Conservation (phyloP, 2,329 filamentous ascomycete genomes). For the Alternaria sp. region DNA sequence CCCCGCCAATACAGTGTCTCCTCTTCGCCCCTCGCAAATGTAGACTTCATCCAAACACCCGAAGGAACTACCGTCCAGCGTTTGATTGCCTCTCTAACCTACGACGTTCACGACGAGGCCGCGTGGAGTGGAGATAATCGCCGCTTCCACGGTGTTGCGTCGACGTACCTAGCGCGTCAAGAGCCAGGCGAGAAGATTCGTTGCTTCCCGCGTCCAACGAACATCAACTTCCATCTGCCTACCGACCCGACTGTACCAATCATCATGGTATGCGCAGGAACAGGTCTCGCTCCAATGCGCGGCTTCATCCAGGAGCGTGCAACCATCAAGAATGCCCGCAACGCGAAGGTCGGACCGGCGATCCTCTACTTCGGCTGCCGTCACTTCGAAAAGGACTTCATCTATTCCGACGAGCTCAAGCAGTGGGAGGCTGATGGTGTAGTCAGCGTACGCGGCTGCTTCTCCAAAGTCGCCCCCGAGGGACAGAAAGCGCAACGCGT, state of each 20-base stretch:
- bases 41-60: slow-evolving; percentile 18
- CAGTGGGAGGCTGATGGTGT: slow-evolving; percentile 11
- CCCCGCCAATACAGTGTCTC: slow-evolving; percentile 59
- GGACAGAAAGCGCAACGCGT: slow-evolving; percentile 60
- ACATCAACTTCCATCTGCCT: slow-evolving; percentile 26
- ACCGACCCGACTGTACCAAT: slow-evolving; percentile 51
- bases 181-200: slow-evolving; percentile 10
- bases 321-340: slow-evolving; percentile 20
- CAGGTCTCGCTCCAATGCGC: slow-evolving; percentile 41
- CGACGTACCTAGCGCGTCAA: slow-evolving; percentile 2
- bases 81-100: slow-evolving; percentile 5
- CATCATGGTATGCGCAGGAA: slow-evolving; percentile 51
- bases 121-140: slow-evolving; percentile 9
- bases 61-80: background rate
- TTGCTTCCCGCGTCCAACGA: slow-evolving; percentile 12
- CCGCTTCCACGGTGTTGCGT: slow-evolving; percentile 11
- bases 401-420: slow-evolving; percentile 65
- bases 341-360: slow-evolving; percentile 60
- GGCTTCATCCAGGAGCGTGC: slow-evolving; percentile 44
- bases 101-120: slow-evolving; percentile 9
- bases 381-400: slow-evolving; percentile 59
- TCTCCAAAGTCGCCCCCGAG: slow-evolving; percentile 69
- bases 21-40: slow-evolving; percentile 68
- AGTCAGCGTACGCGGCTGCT: slow-evolving; percentile 24
- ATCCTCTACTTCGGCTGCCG: slow-evolving; percentile 69